Conservation (phyloP, 176 grass and related monocot species). For the barley (Hordeum vulgare) region MorexV3_pseudomolecules_assembly NC_058523.1:10255863-10256362, state of each 20-base stretch:
- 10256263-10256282: constrained; percentile 74
- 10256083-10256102: constrained; percentile 97
- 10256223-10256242: constrained; percentile 70
- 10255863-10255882: constrained; percentile 85
- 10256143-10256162: constrained; percentile 79
- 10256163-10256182: constrained; percentile 73
- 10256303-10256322: constrained; percentile 88
- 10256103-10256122: constrained; percentile 98
- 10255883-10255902: constrained; percentile 89
- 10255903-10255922: constrained; percentile 75
- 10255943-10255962: constrained; percentile 91
- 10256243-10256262: constrained; percentile 60
- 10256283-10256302: constrained; percentile 73
- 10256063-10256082: constrained; percentile 75
- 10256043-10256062: constrained; percentile 94
- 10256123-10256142: constrained; percentile 74
- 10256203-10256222: constrained; percentile 91
- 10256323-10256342: constrained; percentile 76
- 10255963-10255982: constrained; percentile 66
- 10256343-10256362: constrained; percentile 54
- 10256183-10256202: constrained; percentile 57
- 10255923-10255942: constrained; percentile 86
- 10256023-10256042: constrained; percentile 98
- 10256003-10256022: constrained; percentile 73
- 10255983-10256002: constrained; percentile 85